Base-by-base conservation (phyloP, 257 asterid genomes). In the Marsdenia floribunda region DNA sequence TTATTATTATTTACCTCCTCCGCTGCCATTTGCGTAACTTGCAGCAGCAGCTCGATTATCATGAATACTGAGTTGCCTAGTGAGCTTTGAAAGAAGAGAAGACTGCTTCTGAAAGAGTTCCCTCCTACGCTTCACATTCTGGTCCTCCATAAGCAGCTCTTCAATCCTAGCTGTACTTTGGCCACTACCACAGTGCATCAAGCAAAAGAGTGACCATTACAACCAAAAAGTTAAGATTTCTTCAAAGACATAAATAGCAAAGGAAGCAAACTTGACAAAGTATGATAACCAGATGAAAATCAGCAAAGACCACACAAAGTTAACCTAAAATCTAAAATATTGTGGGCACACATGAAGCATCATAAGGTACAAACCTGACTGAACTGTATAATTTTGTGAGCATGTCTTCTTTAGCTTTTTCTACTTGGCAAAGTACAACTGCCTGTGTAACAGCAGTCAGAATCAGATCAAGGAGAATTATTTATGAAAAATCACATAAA, bases 351-450 rank as follows among this genome's bases (percentile, higher is more conserved):
- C 19, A 54, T 24, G 66, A 59, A 68, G 58, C 21, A 5, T 11
- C 54, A 22, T 77, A 42, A n/a, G 75, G 55, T 61, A 65, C 88
- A 47, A 54, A 90, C 97, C 97, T 92, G 90, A 92, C 69, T 75
- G 98, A 90, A 89, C 90, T 93, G 89, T 93, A 93, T 77, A 93
- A 78, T 76, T 90, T 93, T 71, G 91, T 93, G 67, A 93, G 97
- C 98, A 93, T 93, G 82, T 92, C 98, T 88, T 92, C 98, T 85
- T 92, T 92, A 19, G 97, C 93, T 83, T 92, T 92, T 84, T 92
- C 98, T 24, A 92, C 98, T 90, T 92, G 98, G 83, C 93, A 89
- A 82, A 90, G 96, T 68, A 92, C 98, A 80, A 93, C 94, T 21
- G 98, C 98, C 98, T 93, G 91, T 47, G 81, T 68, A 74, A 75